These are phyloP conservation scores for Zygotorulaspora danielsina DNA, from an alignment of 805 yeast genomes.

Conservation along the genomic window DNA sequence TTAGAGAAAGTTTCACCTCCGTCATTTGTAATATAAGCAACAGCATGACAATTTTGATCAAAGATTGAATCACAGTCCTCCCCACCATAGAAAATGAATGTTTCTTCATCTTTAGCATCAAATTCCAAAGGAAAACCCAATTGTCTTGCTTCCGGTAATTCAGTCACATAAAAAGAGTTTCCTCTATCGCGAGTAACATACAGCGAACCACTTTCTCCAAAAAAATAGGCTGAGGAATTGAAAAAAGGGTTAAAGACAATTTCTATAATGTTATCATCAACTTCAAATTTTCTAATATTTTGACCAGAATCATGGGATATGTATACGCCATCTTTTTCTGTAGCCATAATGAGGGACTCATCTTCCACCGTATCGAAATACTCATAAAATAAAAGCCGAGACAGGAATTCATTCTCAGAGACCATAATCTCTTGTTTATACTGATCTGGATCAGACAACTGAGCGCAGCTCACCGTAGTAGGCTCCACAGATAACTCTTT, in stretches of 20 bases:
- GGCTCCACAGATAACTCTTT: conserved; percentile 26
- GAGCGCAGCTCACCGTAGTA: conserved; percentile 29
- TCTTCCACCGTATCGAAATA: conserved; percentile 44
- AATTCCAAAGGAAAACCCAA: conserved; percentile 49
- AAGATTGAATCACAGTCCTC: conserved; percentile 49
- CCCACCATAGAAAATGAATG: conserved; percentile 68
- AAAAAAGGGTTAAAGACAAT: conserved; percentile 55
- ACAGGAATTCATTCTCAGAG: conserved; percentile 45
- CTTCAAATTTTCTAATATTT: conserved; percentile 41
- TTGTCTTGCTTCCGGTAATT: conserved; percentile 49
- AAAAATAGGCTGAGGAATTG: conserved; percentile 32
- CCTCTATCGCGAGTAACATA: conserved; percentile 70
- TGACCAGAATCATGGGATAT: conserved; percentile 71
- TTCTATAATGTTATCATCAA: conserved; percentile 39
- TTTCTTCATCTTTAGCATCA: conserved; percentile 50
- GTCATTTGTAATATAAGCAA: conserved; percentile 60
- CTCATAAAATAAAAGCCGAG: conserved; percentile 50
- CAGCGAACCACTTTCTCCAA: conserved; percentile 48
- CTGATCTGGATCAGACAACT: conserved; percentile 16
- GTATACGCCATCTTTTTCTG: conserved; percentile 48
- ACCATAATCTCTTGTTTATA: conserved; percentile 36
- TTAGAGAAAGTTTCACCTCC: conserved; percentile 60
- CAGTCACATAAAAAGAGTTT: conserved; percentile 42
- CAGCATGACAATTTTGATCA: conserved; percentile 49
- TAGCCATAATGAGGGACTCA: conserved; percentile 62